Conservation (phyloP, 306 rosid species). For the Quercus wislizeni region DNA sequence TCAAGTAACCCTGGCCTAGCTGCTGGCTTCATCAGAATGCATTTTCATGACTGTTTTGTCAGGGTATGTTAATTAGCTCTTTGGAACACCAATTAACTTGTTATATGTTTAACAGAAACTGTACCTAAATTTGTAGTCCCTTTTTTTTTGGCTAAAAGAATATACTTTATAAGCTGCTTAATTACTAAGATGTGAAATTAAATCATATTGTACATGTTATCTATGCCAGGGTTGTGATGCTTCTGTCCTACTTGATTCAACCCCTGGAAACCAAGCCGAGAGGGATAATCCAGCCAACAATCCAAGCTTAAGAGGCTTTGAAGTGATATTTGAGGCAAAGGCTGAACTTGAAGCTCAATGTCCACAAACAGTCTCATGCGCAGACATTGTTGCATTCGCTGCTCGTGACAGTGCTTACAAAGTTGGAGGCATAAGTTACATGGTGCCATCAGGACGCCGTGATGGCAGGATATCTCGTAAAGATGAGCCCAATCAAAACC, state of each 20-base stretch:
- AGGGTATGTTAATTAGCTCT: conserved; percentile 22
- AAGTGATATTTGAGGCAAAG: conserved; percentile 27
- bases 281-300: conserved; percentile 15
- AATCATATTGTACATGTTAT: not conserved
- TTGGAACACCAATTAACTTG: not conserved
- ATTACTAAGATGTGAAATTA: not conserved
- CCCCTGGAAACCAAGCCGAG: conserved; percentile 24
- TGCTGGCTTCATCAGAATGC: conserved; percentile 43
- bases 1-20: conserved; percentile 32
- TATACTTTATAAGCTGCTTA: too few species aligned
- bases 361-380: too few species aligned
- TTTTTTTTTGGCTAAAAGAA: too few species aligned
- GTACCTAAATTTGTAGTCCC: not conserved
- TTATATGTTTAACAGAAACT: too few species aligned
- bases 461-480: not conserved
- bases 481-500: not conserved
- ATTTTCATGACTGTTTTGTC: conserved; percentile 49
- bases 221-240: conserved; percentile 38
- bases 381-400: too few species aligned
- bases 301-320: too few species aligned
- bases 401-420: too few species aligned
- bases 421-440: too few species aligned
- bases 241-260: conserved; percentile 31
- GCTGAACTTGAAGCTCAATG: too few species aligned
- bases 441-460: not conserved